phyloP scores from a whole-genome alignment of 768 basidiomycete genomes.

The Kwoniella newhampshirensis region DNA sequence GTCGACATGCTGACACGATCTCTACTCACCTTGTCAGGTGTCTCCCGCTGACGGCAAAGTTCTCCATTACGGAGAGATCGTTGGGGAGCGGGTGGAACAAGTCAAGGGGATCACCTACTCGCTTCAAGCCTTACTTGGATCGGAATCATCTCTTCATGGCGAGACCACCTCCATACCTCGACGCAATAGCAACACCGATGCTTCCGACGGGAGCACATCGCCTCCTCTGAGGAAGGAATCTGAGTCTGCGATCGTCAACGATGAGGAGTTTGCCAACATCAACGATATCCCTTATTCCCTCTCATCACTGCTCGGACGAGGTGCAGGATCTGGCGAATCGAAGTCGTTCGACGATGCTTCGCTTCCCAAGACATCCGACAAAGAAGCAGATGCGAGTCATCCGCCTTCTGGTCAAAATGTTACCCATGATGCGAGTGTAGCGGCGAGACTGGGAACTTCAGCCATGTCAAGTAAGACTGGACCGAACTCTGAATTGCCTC shows the following conservation, averaged over 20 bases:
- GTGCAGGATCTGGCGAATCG: constrained; percentile 7
- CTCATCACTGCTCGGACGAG: constrained; percentile 74
- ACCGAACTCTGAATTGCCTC: constrained; percentile 47
- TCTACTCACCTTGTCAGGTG: constrained; percentile 62
- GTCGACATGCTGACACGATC: not conserved
- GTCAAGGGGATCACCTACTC: constrained; percentile 98
- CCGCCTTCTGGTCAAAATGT: constrained; percentile 39
- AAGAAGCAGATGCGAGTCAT: constrained; percentile 59
- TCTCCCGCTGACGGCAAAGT: constrained; percentile 93
- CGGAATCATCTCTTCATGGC: constrained; percentile 40
- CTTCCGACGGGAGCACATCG: not conserved
- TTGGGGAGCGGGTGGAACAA: constrained; percentile 78
- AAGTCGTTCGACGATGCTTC: constrained; percentile 38
- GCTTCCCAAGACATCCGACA: constrained; percentile 32
- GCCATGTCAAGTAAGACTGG: constrained; percentile 23
- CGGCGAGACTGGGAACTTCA: constrained; percentile 52
- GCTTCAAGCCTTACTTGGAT: constrained; percentile 79
- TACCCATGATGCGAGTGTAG: constrained; percentile 70
- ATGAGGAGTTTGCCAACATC: constrained; percentile 89
- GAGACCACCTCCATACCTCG: constrained; percentile 24
- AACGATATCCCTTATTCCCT: constrained; percentile 96
- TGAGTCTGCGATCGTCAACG: constrained; percentile 60
- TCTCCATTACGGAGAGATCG: constrained; percentile 86
- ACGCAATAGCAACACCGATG: not conserved
- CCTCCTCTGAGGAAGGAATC: not conserved